Evolutionary conservation across 805 yeast species (phyloP), one percentile per base, ranked within the genome.

Genomic region (Blastobotrys terrestris): DNA sequence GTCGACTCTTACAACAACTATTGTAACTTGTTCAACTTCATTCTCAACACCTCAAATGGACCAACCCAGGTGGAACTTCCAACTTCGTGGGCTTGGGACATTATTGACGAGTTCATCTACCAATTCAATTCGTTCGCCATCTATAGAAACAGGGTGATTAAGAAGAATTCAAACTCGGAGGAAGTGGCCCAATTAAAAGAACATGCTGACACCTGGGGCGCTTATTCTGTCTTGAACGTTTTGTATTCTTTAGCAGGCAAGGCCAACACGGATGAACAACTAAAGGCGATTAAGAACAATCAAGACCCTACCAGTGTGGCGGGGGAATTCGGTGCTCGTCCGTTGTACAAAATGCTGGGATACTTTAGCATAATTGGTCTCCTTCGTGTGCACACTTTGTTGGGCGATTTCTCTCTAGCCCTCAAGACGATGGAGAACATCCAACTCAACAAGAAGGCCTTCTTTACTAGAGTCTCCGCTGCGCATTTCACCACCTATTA

Each of bases 401-500:
- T 75, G 22, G 80, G 80, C 49, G 80, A 76, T 62, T 77, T 73
- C 64, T 65, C 77, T 0, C 66, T 76, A 51, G 80, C 80, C 5
- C 67, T 76, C 58, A 71, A 75, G 65, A 73, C 79, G 2, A 69
- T 76, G 71, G 77, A 75, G 56, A 68, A 69, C 52, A 71, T 77
- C 49, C 77, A 75, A 53, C 63, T 76, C 53, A 72, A 72, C 59
- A 76, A 75, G 64, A 72, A 68, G 60, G 75, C 77, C n/a, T 70
- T 73, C 57, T 73, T 73, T 63, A 69, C 77, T 15, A 69, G 72
- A 54, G 75, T 77, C 45, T 73, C 78, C 46, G 75, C 77, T 21
- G 76, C 77, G 44, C 80, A 76, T 61, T 75, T 74, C 65, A 73
- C 78, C 39, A 75, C 77, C 48, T 77, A 76, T 64, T 76, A 76